These are phyloP conservation scores for Colletotrichum simmondsii DNA, from an alignment of 2,329 filamentous ascomycete species.

Conservation along the genomic window DNA sequence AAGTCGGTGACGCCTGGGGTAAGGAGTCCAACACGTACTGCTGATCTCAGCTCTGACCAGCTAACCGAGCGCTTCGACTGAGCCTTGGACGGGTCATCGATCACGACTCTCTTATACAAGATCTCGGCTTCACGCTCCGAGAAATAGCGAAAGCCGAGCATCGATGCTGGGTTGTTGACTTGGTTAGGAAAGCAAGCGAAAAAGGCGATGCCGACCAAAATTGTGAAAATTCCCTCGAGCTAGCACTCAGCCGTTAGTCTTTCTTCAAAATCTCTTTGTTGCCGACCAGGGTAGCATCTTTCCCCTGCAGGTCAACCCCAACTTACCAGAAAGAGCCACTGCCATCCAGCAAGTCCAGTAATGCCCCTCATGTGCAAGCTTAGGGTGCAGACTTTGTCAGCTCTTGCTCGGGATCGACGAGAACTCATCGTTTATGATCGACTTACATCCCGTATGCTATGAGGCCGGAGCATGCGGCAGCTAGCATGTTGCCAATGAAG, in stretches of 20 bases:
- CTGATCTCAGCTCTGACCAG: slow-evolving; percentile 45
- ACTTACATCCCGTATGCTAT: slow-evolving; percentile 53
- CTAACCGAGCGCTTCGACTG: slow-evolving; percentile 43
- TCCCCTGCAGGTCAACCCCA: background rate
- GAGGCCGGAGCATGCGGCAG: slow-evolving; percentile 50
- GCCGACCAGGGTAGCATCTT: background rate
- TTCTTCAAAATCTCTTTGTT: background rate
- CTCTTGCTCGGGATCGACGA: background rate
- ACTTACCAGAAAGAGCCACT: slow-evolving; percentile 46
- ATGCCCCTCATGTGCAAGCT: slow-evolving; percentile 47
- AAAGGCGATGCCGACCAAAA: slow-evolving; percentile 45
- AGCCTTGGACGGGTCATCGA: slow-evolving; percentile 49
- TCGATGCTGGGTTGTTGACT: slow-evolving; percentile 42
- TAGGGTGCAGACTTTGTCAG: background rate
- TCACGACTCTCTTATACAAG: slow-evolving; percentile 44
- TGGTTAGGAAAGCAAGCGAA: slow-evolving; percentile 43
- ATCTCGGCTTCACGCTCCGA: slow-evolving; percentile 48
- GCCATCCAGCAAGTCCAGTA: slow-evolving; percentile 44
- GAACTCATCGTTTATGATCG: background rate
- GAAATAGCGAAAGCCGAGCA: slow-evolving; percentile 45
- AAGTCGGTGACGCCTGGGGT: background rate
- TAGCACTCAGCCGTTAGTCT: slow-evolving; percentile 22
- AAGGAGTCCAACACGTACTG: slow-evolving; percentile 39
- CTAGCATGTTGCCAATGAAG: slow-evolving; percentile 57
- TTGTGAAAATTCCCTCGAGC: slow-evolving; percentile 50